A percentile compares a stretch with the other conserved stretches of the same genome.
Evolutionary conservation across 495 filamentous ascomycete genomes (phyloP).

Genomic region (Aspergillus saccharolyticus): DNA sequence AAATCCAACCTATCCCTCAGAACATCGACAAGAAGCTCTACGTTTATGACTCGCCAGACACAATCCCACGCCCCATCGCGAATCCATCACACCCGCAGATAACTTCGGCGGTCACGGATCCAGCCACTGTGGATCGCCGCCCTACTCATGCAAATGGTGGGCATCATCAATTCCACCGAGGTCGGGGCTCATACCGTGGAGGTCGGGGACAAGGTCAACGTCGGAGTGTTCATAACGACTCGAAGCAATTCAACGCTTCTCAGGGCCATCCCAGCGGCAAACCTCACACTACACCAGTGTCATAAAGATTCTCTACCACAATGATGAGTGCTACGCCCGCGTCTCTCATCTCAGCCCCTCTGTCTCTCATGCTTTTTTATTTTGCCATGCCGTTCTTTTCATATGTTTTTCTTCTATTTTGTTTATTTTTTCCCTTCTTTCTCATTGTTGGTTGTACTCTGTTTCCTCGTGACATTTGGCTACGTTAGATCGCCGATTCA

Average conservation of each 20-base stretch:
- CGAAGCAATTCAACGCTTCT: slow-evolving; percentile 24
- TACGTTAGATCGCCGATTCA: neutral
- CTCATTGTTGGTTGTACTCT: neutral
- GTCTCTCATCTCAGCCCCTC: neutral
- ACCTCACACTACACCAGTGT: slow-evolving; percentile 31
- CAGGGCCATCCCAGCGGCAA: slow-evolving; percentile 30
- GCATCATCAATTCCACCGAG: slow-evolving; percentile 34
- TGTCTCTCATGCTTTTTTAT: neutral
- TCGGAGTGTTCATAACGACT: slow-evolving; percentile 32
- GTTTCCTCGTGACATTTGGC: neutral
- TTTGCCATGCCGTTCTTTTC: neutral
- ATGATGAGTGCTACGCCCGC: too few relatives aligned
- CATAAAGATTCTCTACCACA: slow-evolving; percentile 9
- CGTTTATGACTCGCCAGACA: slow-evolving; percentile 94
- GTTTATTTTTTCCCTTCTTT: neutral
- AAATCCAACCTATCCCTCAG: slow-evolving; percentile 91
- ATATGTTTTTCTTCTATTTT: neutral
- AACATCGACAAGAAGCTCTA: slow-evolving; percentile 98
- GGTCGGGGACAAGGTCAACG: slow-evolving; percentile 44
- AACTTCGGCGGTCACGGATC: slow-evolving; percentile 18
- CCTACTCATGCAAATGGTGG: slow-evolving; percentile 33
- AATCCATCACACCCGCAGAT: slow-evolving; percentile 34
- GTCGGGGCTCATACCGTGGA: slow-evolving; percentile 40
- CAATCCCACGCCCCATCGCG: slow-evolving; percentile 75
- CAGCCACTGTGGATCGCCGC: slow-evolving; percentile 33